Conservation (phyloP, 768 basidiomycete genomes). For the Kwoniella heveanensis region DNA sequence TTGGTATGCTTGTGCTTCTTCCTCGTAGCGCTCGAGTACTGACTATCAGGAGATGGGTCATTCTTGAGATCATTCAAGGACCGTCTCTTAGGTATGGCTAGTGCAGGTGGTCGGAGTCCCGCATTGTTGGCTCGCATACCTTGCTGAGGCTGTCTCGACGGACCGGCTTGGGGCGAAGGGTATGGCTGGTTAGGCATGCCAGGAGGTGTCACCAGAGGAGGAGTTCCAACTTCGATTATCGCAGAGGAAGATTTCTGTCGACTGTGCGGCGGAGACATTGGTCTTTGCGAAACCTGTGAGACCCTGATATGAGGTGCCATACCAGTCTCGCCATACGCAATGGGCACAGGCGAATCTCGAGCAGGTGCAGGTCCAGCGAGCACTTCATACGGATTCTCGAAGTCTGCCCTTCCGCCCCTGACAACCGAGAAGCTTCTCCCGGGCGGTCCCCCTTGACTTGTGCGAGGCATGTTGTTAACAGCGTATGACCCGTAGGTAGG, state of each 20-base stretch:
- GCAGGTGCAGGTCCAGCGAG: slow-evolving; percentile 10
- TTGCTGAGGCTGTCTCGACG: slow-evolving; percentile 10
- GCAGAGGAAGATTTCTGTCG: slow-evolving; percentile 28
- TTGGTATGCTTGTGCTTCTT: slow-evolving; percentile 27
- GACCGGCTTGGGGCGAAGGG: slow-evolving; percentile 18
- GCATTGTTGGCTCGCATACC: slow-evolving; percentile 28
- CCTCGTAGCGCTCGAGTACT: slow-evolving; percentile 24
- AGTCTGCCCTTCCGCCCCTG: slow-evolving; percentile 83
- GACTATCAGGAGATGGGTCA: slow-evolving; percentile 32
- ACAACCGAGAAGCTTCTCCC: slow-evolving; percentile 79
- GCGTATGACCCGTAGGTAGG: slow-evolving; percentile 27
- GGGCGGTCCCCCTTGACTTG: slow-evolving; percentile 22
- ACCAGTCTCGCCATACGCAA: neutral
- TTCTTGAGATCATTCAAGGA: slow-evolving; percentile 41
- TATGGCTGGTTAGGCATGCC: neutral
- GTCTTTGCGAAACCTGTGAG: slow-evolving; percentile 10
- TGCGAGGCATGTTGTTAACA: slow-evolving; percentile 2
- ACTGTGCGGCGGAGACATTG: slow-evolving; percentile 29
- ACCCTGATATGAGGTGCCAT: slow-evolving; percentile 15
- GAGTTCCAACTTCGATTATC: slow-evolving; percentile 10
- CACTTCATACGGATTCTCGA: slow-evolving; percentile 75
- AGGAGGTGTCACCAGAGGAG: slow-evolving; percentile 14
- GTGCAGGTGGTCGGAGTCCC: slow-evolving; percentile 36
- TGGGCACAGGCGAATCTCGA: slow-evolving; percentile 4
- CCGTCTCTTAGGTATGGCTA: slow-evolving; percentile 41